Evolutionary conservation across 176 grass and related monocot genomes (phyloP).

Genomic region (Poa annua): DNA sequence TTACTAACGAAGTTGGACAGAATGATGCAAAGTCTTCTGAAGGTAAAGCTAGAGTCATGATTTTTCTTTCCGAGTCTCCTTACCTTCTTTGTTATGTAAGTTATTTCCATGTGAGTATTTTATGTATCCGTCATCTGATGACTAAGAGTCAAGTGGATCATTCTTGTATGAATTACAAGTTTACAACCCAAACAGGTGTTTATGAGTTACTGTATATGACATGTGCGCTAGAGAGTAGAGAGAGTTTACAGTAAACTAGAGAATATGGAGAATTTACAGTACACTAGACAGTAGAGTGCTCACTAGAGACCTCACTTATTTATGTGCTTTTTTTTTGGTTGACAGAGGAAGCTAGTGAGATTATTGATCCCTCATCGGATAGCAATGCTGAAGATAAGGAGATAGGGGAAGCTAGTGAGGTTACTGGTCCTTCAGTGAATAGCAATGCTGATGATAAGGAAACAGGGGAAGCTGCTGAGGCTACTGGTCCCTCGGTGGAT

Average conservation of each 20-base stretch:
- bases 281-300: not conserved
- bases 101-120: not conserved
- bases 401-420: constrained; percentile 55
- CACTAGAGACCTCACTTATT: constrained; percentile 12
- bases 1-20: constrained; percentile 37
- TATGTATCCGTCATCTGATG: constrained; percentile 18
- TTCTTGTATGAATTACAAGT: constrained; percentile 3
- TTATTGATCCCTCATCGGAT: constrained; percentile 56
- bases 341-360: constrained; percentile 54
- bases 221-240: not conserved
- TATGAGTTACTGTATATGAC: constrained; percentile 4
- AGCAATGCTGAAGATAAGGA: constrained; percentile 38
- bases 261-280: too few relatives aligned
- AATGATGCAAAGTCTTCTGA: constrained; percentile 42
- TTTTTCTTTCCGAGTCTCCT: constrained; percentile 30
- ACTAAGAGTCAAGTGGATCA: not conserved
- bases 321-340: not conserved
- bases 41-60: constrained; percentile 46
- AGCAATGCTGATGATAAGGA: constrained; percentile 40
- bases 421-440: constrained; percentile 61
- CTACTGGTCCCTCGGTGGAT: constrained; percentile 55
- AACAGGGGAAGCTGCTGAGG: constrained; percentile 51
- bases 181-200: not conserved
- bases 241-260: too few relatives aligned
- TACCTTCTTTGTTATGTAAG: not conserved